Evolutionary conservation across 352 stramenopile genomes (phyloP).

Genomic region (Blastocystis sp.): DNA sequence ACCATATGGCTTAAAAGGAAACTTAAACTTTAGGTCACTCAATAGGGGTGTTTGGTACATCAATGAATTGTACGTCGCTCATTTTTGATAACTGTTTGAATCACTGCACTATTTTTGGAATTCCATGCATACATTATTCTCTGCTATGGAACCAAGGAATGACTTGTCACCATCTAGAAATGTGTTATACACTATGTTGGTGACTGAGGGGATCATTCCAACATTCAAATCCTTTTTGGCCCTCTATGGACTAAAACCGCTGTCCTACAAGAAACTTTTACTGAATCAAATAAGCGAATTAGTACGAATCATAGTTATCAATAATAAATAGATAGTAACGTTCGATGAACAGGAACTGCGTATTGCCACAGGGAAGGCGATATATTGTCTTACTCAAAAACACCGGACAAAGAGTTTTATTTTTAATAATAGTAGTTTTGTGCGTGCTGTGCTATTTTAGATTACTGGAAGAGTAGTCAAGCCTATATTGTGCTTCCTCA

Average conservation of each 20-base stretch:
- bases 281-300: neutral
- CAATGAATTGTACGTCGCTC: too few relatives aligned
- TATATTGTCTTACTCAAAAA: neutral
- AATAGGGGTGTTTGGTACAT: too few relatives aligned
- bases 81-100: neutral
- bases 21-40: conserved; percentile 65
- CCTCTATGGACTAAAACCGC: neutral
- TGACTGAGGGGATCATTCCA: neutral
- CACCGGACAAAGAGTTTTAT: neutral
- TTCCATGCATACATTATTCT: neutral
- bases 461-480: too few relatives aligned
- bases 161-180: neutral
- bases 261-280: neutral
- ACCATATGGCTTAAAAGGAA: conserved; percentile 80
- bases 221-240: neutral
- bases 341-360: neutral
- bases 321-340: neutral
- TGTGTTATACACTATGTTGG: neutral
- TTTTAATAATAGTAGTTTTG: neutral
- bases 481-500: too few relatives aligned
- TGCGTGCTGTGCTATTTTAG: too few relatives aligned
- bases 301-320: neutral
- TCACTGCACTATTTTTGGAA: neutral
- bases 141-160: neutral
- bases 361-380: neutral